Base-by-base conservation (phyloP, 2,329 filamentous ascomycete genomes). In the Talaromyces piceae region DNA sequence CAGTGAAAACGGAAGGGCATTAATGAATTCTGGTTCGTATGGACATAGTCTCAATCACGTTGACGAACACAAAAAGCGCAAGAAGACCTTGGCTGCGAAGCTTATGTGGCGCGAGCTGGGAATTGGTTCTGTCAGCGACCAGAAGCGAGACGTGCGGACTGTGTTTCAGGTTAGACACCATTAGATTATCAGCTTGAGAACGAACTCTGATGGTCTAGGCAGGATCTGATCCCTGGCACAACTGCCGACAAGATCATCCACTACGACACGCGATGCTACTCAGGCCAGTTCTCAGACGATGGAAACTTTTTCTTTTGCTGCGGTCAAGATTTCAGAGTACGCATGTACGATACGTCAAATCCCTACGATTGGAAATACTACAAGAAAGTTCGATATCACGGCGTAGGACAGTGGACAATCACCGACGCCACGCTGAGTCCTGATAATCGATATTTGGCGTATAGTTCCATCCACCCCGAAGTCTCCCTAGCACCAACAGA, bases 311-410 rank as follows among this genome's bases (percentile, higher is more conserved):
- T 96, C 73, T 97, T 91, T 65, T 84, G 86, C 5, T 93, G 87
- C 62, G 87, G 86, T 8, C 89, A 96, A 68, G 91, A 97, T 68
- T 95, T 95, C 72, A 86, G 83, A 59, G 90, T 98, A 8, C 86
- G 91, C 49, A 91, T 98, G 88, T 98, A 97, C 69, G 91, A 97
- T 67, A 97, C 93, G 0, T 91, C 88, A 1, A 95, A 96, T 60
- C 90, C 91, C 0, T 95, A 93, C 68, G 81, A 90, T 57, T 98
- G 93, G 93, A 86, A 86, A 65, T 91, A 95, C 67, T 96, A 96
- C 76, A 97, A 91, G 72, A 91, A 87, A 0, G 88, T 90, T 4
- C 73, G 77, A 25, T 95, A 93, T 67, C 89, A 89, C 1, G 51
- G 51, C 5, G 87, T 84, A 58, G 93, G 91, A 2, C 85, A 88